Conservation (phyloP, 805 yeast species). For the Candida piceae region DNA sequence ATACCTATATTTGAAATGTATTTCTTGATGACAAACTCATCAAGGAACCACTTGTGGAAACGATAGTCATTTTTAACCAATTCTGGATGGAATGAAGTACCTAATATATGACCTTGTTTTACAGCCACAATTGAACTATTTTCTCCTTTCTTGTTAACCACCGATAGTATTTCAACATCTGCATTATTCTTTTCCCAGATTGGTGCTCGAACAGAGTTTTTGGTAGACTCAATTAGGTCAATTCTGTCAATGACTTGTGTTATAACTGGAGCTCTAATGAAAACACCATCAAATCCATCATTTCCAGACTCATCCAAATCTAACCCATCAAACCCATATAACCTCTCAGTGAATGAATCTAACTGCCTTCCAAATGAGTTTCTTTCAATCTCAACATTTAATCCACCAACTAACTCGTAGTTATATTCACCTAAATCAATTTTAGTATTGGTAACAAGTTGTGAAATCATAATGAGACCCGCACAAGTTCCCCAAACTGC, state of each 20-base stretch:
- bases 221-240: not conserved
- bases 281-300: slow-evolving; percentile 41
- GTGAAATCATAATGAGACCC: slow-evolving; percentile 65
- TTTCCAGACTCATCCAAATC: slow-evolving; percentile 5
- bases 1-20: not conserved
- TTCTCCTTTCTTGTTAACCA: slow-evolving; percentile 27
- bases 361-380: slow-evolving; percentile 79
- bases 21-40: slow-evolving; percentile 42
- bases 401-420: slow-evolving; percentile 54
- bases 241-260: slow-evolving; percentile 3
- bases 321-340: slow-evolving; percentile 32
- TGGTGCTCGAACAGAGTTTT: slow-evolving; percentile 10
- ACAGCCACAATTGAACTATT: slow-evolving; percentile 60
- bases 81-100: slow-evolving; percentile 82
- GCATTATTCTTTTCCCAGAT: slow-evolving; percentile 11
- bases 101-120: slow-evolving; percentile 58
- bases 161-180: slow-evolving; percentile 39
- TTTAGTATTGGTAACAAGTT: slow-evolving; percentile 46
- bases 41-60: slow-evolving; percentile 68
- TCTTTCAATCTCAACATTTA: slow-evolving; percentile 58
- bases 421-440: slow-evolving; percentile 34
- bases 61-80: slow-evolving; percentile 46
- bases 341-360: slow-evolving; percentile 50
- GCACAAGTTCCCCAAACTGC: slow-evolving; percentile 89
- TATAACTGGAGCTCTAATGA: slow-evolving; percentile 77